Evolutionary conservation across 768 basidiomycete species (phyloP).

Genomic region (Ephemerocybe angulata): DNA sequence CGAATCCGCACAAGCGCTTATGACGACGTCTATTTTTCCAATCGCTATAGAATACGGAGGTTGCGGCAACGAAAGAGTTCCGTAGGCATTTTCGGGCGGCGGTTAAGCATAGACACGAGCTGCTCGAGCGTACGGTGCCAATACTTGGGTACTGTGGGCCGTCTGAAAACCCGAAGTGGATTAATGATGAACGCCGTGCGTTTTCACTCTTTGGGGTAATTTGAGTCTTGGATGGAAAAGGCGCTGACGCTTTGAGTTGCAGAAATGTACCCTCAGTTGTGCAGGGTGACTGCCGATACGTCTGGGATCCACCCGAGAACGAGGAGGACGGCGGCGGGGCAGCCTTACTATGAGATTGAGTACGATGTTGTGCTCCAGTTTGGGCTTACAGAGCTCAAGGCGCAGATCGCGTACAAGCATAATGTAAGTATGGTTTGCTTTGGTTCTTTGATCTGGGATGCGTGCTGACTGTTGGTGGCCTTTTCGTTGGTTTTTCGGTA

Average conservation of each 20-base stretch:
- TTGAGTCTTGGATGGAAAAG: background rate
- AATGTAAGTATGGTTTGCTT: no score
- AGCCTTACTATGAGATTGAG: slow-evolving; percentile 28
- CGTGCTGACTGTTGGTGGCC: no score
- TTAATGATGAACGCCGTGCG: background rate
- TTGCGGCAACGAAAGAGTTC: background rate
- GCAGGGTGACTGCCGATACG: no score
- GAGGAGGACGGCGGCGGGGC: no score
- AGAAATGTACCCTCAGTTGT: no score
- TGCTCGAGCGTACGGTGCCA: background rate
- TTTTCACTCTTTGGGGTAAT: background rate
- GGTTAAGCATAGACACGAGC: background rate
- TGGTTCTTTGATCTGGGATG: no score
- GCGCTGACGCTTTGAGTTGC: no score
- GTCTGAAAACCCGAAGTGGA: background rate
- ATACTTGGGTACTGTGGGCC: background rate
- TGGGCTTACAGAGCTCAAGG: slow-evolving; percentile 51
- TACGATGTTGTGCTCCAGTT: slow-evolving; percentile 48
- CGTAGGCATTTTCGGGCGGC: background rate
- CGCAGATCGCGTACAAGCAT: slow-evolving; percentile 49
- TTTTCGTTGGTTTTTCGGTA: no score
- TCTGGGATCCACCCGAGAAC: no score
- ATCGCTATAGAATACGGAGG: background rate
- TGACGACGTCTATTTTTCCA: no score
- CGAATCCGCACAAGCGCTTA: no score